Evolutionary conservation across 1,284 basidiomycete genomes (phyloP).

Genomic region (Cryptococcus sp.): DNA sequence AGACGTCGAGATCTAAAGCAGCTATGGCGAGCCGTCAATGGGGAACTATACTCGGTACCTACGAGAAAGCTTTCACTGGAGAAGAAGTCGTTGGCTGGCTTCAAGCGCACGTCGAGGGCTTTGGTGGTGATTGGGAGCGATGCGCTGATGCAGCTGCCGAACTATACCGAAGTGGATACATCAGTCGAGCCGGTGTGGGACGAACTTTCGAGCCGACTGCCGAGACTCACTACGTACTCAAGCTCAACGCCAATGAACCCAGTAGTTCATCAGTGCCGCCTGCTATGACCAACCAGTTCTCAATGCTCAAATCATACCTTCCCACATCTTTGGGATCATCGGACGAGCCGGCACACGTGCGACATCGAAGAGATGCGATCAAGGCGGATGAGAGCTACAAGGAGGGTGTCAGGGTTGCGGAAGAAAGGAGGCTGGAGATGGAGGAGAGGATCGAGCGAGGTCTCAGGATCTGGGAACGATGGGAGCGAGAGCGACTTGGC

Average conservation of each 20-base stretch:
- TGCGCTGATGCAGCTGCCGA: slow-evolving; percentile 74
- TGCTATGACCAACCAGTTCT: slow-evolving; percentile 23
- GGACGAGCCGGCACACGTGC: slow-evolving; percentile 62
- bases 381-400: slow-evolving; percentile 72
- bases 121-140: slow-evolving; percentile 66
- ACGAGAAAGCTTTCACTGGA: slow-evolving; percentile 75
- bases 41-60: slow-evolving; percentile 80
- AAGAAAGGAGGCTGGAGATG: slow-evolving; percentile 70
- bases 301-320: slow-evolving; percentile 34
- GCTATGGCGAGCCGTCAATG: slow-evolving; percentile 59
- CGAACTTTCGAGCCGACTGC: slow-evolving; percentile 42
- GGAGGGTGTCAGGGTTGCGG: slow-evolving; percentile 59
- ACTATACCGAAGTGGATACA: slow-evolving; percentile 66
- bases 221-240: slow-evolving; percentile 43
- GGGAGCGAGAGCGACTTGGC: slow-evolving; percentile 75
- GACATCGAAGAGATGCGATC: slow-evolving; percentile 68
- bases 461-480: slow-evolving; percentile 70
- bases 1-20: slow-evolving; percentile 58
- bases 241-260: slow-evolving; percentile 12
- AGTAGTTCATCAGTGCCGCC: slow-evolving; percentile 12
- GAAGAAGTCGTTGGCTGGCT: slow-evolving; percentile 75
- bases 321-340: slow-evolving; percentile 45
- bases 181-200: slow-evolving; percentile 64
- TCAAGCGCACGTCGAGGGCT: slow-evolving; percentile 61
- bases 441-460: slow-evolving; percentile 81